Base-by-base conservation (phyloP, 148 eudicot genomes). In the Talinum fruticosum region DNA sequence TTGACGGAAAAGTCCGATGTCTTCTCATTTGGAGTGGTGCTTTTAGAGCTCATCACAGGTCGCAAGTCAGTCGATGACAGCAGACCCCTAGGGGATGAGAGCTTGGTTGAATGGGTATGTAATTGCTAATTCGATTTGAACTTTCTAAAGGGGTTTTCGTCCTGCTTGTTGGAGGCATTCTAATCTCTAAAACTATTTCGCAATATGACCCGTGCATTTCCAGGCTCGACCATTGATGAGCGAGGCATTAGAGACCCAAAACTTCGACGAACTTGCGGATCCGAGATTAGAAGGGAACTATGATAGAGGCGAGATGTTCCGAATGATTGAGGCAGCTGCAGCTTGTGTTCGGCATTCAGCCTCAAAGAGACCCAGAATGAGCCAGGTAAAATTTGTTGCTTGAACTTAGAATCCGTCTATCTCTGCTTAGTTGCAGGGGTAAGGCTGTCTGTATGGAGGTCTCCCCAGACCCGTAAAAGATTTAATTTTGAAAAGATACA, bases 31-130 rank as follows among this genome's bases (percentile, higher is more conserved):
- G 99, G 99, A 69, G 99, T 96, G 32, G 97, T 96, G 81, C 90
- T 96, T 75, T 83, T 96, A 80, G 99, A 96, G 90, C 82, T 96
- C 34, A 89, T 96, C 54, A 93, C 97, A n/a, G 97, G 97, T 33
- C 94, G 94, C 67, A 96, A 87, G 82, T 92, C 99, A 82, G 99
- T 96, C 57, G 99, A 96, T 80, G 84, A 83, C 75, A 82, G 90
- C 77, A 91, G 88, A 78, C 97, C 99, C 8, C 73, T 93, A 37
- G 99, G 99, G 36, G 97, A 93, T 75, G 97, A 96, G 82, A 96
- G 99, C 86, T 91, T 96, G 79, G 99, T 96, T 61, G 99, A 93
- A 89, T 96, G 99, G 99, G 99, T 96, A 82, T n/a, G n/a, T n/a
- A 87, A 89, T 73, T 83, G 65, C 75, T 73, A 16, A n/a, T 28